Evolutionary conservation across 768 basidiomycete species (phyloP).

Genomic region (Botryobasidium botryosum): DNA sequence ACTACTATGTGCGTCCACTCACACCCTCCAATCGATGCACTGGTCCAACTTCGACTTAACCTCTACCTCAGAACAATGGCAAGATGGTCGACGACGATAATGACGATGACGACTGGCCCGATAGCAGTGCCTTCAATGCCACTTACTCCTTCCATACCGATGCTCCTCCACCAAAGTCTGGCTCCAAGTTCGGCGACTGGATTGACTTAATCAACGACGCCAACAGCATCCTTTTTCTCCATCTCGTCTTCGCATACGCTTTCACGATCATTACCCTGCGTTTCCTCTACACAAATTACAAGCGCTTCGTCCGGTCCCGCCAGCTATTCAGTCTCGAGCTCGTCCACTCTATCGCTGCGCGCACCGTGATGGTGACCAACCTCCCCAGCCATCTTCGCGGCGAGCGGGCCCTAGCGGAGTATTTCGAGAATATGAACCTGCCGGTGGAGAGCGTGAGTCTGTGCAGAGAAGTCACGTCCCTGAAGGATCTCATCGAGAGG

Average conservation of each 20-base stretch:
- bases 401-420: constrained; percentile 75
- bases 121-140: not conserved
- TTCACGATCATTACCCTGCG: constrained; percentile 78
- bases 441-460: constrained; percentile 86
- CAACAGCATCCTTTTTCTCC: constrained; percentile 72
- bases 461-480: constrained; percentile 60
- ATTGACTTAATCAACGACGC: constrained; percentile 81
- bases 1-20: constrained; percentile 53
- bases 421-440: constrained; percentile 79
- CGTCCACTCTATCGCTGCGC: constrained; percentile 84
- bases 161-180: constrained; percentile 17
- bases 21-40: not conserved
- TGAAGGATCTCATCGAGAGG: constrained; percentile 57
- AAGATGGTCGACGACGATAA: not conserved
- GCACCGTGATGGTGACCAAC: constrained; percentile 76
- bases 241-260: constrained; percentile 85
- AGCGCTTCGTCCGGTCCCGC: constrained; percentile 71
- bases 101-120: constrained; percentile 3
- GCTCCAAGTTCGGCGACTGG: constrained; percentile 39
- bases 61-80: constrained; percentile 14
- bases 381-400: constrained; percentile 73
- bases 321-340: constrained; percentile 91
- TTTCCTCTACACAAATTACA: constrained; percentile 79
- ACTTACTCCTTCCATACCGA: constrained; percentile 30
- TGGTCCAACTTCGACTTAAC: constrained; percentile 51